A percentile compares a stretch with the other conserved stretches of the same genome.
Conservation (phyloP, 495 filamentous ascomycete species). For the Hyaloscypha variabilis region DNA sequence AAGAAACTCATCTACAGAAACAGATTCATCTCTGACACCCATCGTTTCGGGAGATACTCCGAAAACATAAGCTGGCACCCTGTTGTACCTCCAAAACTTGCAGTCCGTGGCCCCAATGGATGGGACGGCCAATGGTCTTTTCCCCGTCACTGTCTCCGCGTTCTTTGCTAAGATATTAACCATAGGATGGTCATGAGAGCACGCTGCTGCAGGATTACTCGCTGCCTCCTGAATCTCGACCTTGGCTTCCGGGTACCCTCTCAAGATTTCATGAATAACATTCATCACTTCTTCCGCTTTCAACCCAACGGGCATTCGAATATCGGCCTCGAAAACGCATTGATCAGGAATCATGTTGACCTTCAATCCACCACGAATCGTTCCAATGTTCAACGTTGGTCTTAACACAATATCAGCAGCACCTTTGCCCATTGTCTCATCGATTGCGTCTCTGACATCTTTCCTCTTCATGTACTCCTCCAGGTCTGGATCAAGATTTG, state of each 20-base stretch:
- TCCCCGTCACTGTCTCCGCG: constrained; percentile 3
- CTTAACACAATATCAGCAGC: constrained; percentile 14
- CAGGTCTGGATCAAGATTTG: not conserved
- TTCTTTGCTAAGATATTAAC: constrained; percentile 13
- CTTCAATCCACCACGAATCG: constrained; percentile 19
- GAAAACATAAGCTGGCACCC: constrained; percentile 21
- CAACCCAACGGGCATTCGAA: constrained; percentile 16
- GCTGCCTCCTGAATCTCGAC: constrained; percentile 16
- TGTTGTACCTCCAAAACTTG: constrained; percentile 21
- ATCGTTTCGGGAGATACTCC: constrained; percentile 22
- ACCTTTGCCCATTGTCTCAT: constrained; percentile 18
- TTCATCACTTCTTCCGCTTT: constrained; percentile 2
- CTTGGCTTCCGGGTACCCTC: constrained; percentile 13
- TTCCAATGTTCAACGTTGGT: constrained; percentile 19
- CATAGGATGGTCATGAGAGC: constrained; percentile 20
- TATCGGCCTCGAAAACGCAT: constrained; percentile 20
- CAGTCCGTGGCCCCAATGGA: constrained; percentile 21
- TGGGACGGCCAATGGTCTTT: constrained; percentile 16
- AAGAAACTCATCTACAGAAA: constrained; percentile 19
- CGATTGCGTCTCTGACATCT: constrained; percentile 15
- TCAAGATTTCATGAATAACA: constrained; percentile 4
- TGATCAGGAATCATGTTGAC: constrained; percentile 21
- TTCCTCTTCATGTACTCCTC: constrained; percentile 16
- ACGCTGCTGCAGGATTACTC: constrained; percentile 20
- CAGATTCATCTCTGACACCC: constrained; percentile 14